Evolutionary conservation across 306 rosid genomes (phyloP).

Genomic region (Fagus crenata): DNA sequence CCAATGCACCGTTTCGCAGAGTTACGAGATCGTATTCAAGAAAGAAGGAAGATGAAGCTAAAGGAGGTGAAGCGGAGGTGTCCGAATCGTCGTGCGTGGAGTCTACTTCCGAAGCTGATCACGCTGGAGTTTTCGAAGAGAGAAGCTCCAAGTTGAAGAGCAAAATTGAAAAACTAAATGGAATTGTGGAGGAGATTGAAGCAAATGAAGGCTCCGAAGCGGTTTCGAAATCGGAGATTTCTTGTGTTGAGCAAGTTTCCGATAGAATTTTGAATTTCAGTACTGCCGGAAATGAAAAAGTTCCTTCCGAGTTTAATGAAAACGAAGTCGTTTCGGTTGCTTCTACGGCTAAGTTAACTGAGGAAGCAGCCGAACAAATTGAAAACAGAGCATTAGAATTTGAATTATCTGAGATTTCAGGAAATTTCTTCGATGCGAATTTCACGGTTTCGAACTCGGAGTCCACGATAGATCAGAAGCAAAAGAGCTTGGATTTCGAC

Average conservation of each 20-base stretch:
- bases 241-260: constrained; percentile 33
- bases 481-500: constrained; percentile 36
- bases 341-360: constrained; percentile 29
- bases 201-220: constrained; percentile 45
- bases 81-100: constrained; percentile 86
- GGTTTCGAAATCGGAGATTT: constrained; percentile 47
- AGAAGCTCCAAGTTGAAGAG: constrained; percentile 49
- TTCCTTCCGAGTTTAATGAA: constrained; percentile 30
- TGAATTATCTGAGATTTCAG: constrained; percentile 36
- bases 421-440: constrained; percentile 30
- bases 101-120: constrained; percentile 52
- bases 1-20: constrained; percentile 16
- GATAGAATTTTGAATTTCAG: constrained; percentile 25
- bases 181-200: constrained; percentile 26
- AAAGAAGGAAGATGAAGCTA: constrained; percentile 30
- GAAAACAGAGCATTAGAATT: constrained; percentile 56
- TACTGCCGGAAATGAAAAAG: constrained; percentile 19
- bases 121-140: constrained; percentile 16
- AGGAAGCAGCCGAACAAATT: constrained; percentile 23
- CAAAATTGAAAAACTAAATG: constrained; percentile 29
- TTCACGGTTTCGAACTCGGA: constrained; percentile 45
- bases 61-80: constrained; percentile 45
- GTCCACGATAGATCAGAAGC: constrained; percentile 45
- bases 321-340: constrained; percentile 44
- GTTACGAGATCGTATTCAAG: constrained; percentile 27